Evolutionary conservation across 495 filamentous ascomycete species (phyloP), one percentile per base, ranked within the genome.

Genomic region (Lindgomyces ingoldianus): DNA sequence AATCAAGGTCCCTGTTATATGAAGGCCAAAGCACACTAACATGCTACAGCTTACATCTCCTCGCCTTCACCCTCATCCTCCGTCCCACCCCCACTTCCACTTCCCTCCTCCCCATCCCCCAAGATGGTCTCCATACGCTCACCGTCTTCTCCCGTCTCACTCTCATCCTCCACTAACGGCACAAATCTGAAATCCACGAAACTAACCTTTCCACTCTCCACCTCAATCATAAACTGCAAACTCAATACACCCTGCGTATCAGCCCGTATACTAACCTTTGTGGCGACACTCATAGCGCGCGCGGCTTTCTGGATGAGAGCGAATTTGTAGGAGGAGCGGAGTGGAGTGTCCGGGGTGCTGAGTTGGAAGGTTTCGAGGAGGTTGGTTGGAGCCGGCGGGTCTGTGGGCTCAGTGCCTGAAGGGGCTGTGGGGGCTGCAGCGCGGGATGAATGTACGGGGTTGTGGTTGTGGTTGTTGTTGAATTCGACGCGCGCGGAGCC

Each of bases 171-270:
- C 14, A 88, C 71, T 53, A 89, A 81, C 11, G 90, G 88, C 56
- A 92, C 85, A 75, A 91, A 89, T 19, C 88, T 77, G 66, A 91
- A 92, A 74, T 91, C 89, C 33, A 92, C 85, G 78, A 92, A 93
- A 65, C 81, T 87, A 3, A 87, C 79, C 22, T 71, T 63, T 11
- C 74, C 77, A 56, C 84, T 83, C 60, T 87, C 85, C 14, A 89
- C 76, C 73, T 96, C 91, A 33, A 98, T 87, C 91, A 98, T 95
- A 68, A 98, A 96, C 75, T 98, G 94, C 71, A 98, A 78, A 74
- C 91, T 97, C 63, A 98, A 75, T 16, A 98, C 93, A 0, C 94
- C 94, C 74, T 91, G 88, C 11, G 82, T 79, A 78, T 98, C 94
- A 4, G 89, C 86, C 4, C 94, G 81, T 60, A 98, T 84, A 72